Evolutionary conservation across 345 rosid species (phyloP).

Genomic region (Cardamine occulta): DNA sequence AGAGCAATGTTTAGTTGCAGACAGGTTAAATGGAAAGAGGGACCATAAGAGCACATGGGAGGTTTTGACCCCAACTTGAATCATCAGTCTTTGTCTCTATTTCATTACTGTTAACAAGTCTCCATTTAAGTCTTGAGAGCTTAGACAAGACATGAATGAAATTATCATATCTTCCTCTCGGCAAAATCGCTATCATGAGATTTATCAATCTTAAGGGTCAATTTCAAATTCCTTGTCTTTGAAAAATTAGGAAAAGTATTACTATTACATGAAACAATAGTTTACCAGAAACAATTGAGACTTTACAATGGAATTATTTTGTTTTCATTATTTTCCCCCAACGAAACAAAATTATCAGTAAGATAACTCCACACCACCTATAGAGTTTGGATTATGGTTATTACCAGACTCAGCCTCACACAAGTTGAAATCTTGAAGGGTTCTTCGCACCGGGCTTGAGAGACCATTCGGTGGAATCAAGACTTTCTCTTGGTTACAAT

Average conservation of each 20-base stretch:
- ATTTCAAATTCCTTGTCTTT: constrained; percentile 9
- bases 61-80: constrained; percentile 36
- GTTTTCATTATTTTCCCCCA: constrained; percentile 3
- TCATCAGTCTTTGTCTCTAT: constrained; percentile 32
- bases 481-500: constrained; percentile 51
- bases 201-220: constrained; percentile 17
- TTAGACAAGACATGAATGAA: constrained; percentile 38
- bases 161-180: constrained; percentile 19
- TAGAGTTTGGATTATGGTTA: constrained; percentile 33
- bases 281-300: constrained; percentile 21
- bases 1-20: constrained; percentile 16
- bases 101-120: constrained; percentile 36
- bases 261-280: constrained; percentile 35
- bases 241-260: constrained; percentile 21
- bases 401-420: constrained; percentile 37
- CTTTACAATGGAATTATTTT: constrained; percentile 28
- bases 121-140: constrained; percentile 40
- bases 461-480: constrained; percentile 51
- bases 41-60: constrained; percentile 46
- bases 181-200: constrained; percentile 35
- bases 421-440: constrained; percentile 66
- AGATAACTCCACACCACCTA: background rate
- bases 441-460: constrained; percentile 72
- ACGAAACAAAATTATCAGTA: constrained; percentile 14
- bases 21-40: constrained; percentile 37